Percentiles rank a stretch among this genome's conserved stretches.
Evolutionary conservation across 2,329 filamentous ascomycete species (phyloP).

Genomic region (Cadophora sp.): DNA sequence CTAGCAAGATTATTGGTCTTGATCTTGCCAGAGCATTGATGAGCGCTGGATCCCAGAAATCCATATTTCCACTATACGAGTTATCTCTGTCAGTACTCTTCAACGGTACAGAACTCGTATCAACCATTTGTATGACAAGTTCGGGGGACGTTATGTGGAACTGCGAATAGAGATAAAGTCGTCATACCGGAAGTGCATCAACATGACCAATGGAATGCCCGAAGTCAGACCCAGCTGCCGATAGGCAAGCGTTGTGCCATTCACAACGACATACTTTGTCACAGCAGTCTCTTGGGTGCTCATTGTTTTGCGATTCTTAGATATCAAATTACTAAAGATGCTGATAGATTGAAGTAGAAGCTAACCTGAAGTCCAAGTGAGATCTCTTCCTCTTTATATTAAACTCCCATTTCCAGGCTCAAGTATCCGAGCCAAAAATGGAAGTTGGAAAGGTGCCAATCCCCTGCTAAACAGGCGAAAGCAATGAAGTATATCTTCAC

Average conservation of each 20-base stretch:
- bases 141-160: background rate
- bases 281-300: slow-evolving; percentile 38
- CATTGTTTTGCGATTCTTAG: slow-evolving; percentile 25
- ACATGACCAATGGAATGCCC: slow-evolving; percentile 40
- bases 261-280: slow-evolving; percentile 33
- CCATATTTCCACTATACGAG: slow-evolving; percentile 26
- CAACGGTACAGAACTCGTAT: background rate
- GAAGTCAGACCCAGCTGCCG: slow-evolving; percentile 32
- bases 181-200: slow-evolving; percentile 39
- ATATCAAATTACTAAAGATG: background rate
- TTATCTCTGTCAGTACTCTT: background rate
- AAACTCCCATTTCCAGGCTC: background rate
- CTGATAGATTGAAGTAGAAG: background rate
- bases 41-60: slow-evolving; percentile 42
- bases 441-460: background rate
- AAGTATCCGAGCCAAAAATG: background rate
- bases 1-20: slow-evolving; percentile 47
- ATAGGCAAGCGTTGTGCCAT: slow-evolving; percentile 40
- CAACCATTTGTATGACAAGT: too few species aligned
- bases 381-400: background rate
- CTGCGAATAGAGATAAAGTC: background rate
- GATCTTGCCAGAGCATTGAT: slow-evolving; percentile 45
- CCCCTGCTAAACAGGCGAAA: background rate
- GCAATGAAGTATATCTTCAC: background rate
- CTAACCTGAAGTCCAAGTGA: background rate